Base-by-base conservation (phyloP, 805 yeast genomes). In the Saccharomycopsis capsularis region DNA sequence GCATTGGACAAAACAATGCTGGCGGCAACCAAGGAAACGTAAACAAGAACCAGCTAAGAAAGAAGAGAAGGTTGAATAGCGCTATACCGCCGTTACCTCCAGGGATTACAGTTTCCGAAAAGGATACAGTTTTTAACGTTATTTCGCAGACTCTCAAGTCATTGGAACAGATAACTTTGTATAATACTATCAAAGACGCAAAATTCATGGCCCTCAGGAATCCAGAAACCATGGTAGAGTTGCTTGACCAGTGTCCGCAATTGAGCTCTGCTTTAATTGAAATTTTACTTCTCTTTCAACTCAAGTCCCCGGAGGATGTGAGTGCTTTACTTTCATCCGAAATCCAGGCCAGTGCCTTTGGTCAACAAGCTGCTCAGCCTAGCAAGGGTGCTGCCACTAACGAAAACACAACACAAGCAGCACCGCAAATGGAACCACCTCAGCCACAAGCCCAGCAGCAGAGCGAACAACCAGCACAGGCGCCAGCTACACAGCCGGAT, bases 241-340 rank as follows among this genome's bases (percentile, higher is more conserved):
- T 90, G 30, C 67, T 90, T 16, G 72, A 72, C 24, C 77, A 77
- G 54, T 79, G 81, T 51, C 97, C 97, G 0, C 97, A 91, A 62
- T 68, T 91, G 41, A 68, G 86, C 1, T 88, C 81, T 62, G 93
- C 95, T 0, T 68, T 87, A 25, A 91, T 89, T 2, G 96, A 90
- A 59, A 70, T 81, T 1, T 65, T 87, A 53, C 60, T 82, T 54
- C 66, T 63, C 52, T 62, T 66, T 40, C 69, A 65, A 25, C 56
- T 59, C 32, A 65, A 62, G 3, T 65, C 60, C 24, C 64, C 68
- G 11, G 54, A 55, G 4, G 55, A 55, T 4, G 51, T 62, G 5
- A 46, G 63, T 4, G 52, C 52, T 2, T 51, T 62, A 15, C 16
- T 51, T 52, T 18, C 43, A 32, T 22, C 27, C 23, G 39, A 38